Base-by-base conservation (phyloP, 768 basidiomycete genomes). In the Suillus cothurnatus region DNA sequence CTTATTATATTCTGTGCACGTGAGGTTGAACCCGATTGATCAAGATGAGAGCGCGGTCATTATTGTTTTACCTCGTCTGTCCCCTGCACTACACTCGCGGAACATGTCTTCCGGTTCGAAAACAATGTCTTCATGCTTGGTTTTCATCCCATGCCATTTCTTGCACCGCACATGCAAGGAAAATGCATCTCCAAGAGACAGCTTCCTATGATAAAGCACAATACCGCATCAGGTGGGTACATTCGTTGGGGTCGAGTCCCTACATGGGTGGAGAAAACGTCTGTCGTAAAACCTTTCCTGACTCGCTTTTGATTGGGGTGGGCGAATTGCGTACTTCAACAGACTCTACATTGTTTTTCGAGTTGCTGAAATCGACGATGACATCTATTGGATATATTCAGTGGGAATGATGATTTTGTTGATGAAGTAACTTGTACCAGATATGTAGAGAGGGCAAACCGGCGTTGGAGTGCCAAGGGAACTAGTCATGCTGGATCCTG, bases 51-150 rank as follows among this genome's bases (percentile, higher is more conserved):
- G 3, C 6, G 15, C 14, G 3, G 28, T 15, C 1, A 15, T 4
- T 36, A 14, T 12, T 15, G 6, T 19, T 15, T 57, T 1, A 57
- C 56, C 34, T 5, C n/a, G n/a, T n/a, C n/a, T n/a, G n/a, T n/a
- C n/a, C n/a, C 3, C 2, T 38, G 56, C 14, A 23, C 14, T 1
- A 23, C 3, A 14, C 2, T 0, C 5, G 3, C 3, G 55, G 7
- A 56, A 36, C 15, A 57, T 38, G 4, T 36, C n/a, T 8, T 57
- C 4, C 1, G n/a, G 32, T 3, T 38, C n/a, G 1, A 57, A 23
- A 23, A 6, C 5, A 23, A 57, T 17, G n/a, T 23, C 56, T 4
- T 23, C 14, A 23, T 32, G 1, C n/a, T 23, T 34, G 2, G 14
- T 32, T n/a, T n/a, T n/a, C n/a, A n/a, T n/a, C 1, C 55, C 12